These are phyloP conservation scores for Hyaloscypha bicolor DNA, from an alignment of 495 filamentous ascomycete species.

Conservation along the genomic window DNA sequence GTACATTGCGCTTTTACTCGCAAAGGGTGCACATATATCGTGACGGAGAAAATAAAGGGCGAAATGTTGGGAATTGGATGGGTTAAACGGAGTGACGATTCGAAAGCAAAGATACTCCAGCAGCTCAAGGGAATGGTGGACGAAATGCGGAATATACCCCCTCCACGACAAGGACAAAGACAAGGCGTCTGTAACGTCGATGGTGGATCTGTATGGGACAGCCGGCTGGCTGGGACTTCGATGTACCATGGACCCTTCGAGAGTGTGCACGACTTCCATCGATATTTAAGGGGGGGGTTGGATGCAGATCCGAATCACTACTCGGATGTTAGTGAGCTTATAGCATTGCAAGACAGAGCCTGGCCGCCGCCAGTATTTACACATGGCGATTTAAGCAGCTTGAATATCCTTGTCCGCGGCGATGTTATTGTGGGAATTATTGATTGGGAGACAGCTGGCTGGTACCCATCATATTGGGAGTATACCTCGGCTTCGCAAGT, in stretches of 20 bases:
- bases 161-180: slow-evolving; percentile 31
- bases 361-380: slow-evolving; percentile 38
- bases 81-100: slow-evolving; percentile 39
- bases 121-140: slow-evolving; percentile 45
- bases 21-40: slow-evolving; percentile 47
- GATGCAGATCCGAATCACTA: slow-evolving; percentile 37
- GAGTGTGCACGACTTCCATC: slow-evolving; percentile 43
- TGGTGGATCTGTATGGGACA: slow-evolving; percentile 46
- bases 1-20: slow-evolving; percentile 50
- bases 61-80: slow-evolving; percentile 42
- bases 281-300: slow-evolving; percentile 42
- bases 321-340: slow-evolving; percentile 42
- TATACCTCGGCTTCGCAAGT: slow-evolving; percentile 49
- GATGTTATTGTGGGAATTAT: slow-evolving; percentile 48
- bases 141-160: slow-evolving; percentile 44
- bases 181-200: slow-evolving; percentile 43
- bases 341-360: slow-evolving; percentile 37
- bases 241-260: slow-evolving; percentile 45
- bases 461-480: slow-evolving; percentile 55
- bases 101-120: slow-evolving; percentile 44
- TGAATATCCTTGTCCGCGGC: slow-evolving; percentile 36
- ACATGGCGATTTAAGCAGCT: slow-evolving; percentile 40
- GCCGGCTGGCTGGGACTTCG: slow-evolving; percentile 36
- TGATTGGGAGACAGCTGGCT: slow-evolving; percentile 56
- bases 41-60: slow-evolving; percentile 54